These are phyloP conservation scores for Acanthamoeba polyphaga DNA, from an alignment of 208 protist genomes.

Conservation along the genomic window DNA sequence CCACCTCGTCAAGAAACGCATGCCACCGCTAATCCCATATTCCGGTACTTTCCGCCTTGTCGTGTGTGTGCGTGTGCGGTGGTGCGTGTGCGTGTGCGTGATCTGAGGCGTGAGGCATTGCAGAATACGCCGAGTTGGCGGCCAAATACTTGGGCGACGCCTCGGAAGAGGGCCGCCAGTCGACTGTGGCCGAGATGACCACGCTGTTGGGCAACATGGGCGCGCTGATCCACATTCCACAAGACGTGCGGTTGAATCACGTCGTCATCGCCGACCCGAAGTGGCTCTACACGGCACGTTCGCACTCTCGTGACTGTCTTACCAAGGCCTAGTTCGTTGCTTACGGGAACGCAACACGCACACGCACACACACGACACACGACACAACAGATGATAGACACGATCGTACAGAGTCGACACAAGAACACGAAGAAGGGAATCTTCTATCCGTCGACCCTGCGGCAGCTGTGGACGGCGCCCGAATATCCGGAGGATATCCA, in stretches of 20 bases:
- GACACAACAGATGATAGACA: constrained; percentile 18
- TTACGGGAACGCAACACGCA: background rate
- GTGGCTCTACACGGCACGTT: background rate
- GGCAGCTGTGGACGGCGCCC: constrained; percentile 31
- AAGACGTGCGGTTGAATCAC: constrained; percentile 11
- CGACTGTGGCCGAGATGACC: background rate
- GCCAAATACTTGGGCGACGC: background rate
- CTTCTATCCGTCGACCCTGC: constrained; percentile 6
- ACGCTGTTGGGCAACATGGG: constrained; percentile 2
- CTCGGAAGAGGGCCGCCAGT: background rate
- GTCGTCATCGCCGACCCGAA: constrained; percentile 7
- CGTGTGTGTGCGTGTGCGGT: too few species aligned
- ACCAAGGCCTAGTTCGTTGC: too few species aligned
- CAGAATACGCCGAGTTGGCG: background rate
- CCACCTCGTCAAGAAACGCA: background rate
- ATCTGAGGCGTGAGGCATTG: background rate
- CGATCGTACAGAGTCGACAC: constrained; percentile 16
- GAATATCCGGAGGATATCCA: constrained; percentile 8
- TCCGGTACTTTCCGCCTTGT: background rate
- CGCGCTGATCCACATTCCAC: constrained; percentile 2
- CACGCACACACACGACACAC: background rate
- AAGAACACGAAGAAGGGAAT: constrained; percentile 49
- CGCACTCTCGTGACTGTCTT: background rate
- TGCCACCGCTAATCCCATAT: constrained; percentile 15
- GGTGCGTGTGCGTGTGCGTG: background rate